phyloP scores from a whole-genome alignment of 352 stramenopile species.

The Elongisporangium senticosum region DNA sequence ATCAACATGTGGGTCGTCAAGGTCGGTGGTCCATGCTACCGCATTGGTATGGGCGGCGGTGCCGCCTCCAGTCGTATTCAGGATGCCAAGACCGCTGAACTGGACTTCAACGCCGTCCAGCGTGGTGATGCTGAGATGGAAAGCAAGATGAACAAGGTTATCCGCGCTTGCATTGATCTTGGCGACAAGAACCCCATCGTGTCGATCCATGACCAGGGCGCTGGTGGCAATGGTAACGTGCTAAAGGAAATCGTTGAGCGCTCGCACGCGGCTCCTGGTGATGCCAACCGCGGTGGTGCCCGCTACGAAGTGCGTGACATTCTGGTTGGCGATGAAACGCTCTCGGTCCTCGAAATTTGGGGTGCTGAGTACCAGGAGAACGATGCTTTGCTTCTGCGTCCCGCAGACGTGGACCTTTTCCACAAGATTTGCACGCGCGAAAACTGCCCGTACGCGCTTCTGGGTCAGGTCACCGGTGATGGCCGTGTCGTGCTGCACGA shows the following conservation, averaged over 20 bases:
- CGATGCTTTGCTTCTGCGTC: constrained; percentile 94
- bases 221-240: constrained; percentile 99
- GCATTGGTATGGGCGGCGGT: constrained; percentile 98
- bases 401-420: constrained; percentile 90
- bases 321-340: constrained; percentile 95
- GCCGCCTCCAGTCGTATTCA: constrained; percentile 95
- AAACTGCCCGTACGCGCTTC: constrained; percentile 94
- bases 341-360: constrained; percentile 99
- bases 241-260: constrained; percentile 99
- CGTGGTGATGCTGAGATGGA: constrained; percentile 99
- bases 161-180: constrained; percentile 97
- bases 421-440: constrained; percentile 94
- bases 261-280: constrained; percentile 72
- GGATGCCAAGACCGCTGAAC: constrained; percentile 88
- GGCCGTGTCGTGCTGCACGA: constrained; percentile 97
- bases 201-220: constrained; percentile 99
- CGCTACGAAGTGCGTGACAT: constrained; percentile 96
- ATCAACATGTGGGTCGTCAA: constrained; percentile 98
- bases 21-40: constrained; percentile 97
- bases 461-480: constrained; percentile 95
- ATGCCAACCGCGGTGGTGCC: constrained; percentile 79
- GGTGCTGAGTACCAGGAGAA: constrained; percentile 99
- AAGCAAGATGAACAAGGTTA: constrained; percentile 99
- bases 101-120: constrained; percentile 99
- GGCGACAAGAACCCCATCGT: constrained; percentile 98